Evolutionary conservation across 2,329 filamentous ascomycete species (phyloP).

Genomic region (Aspergillus sp.): DNA sequence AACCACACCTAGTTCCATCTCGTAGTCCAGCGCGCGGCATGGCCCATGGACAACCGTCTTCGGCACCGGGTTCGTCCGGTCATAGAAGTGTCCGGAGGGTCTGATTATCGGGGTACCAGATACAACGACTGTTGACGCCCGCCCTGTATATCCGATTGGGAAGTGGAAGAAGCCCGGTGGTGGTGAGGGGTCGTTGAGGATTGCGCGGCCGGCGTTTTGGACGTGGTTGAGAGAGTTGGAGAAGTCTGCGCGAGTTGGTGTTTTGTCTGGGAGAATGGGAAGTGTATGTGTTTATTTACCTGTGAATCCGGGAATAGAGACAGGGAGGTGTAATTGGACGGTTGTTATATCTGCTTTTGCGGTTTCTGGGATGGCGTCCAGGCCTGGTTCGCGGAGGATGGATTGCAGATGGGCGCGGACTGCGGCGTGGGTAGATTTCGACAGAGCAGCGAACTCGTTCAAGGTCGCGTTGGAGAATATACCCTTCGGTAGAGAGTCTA

Average conservation of each 20-base stretch:
- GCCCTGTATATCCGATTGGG: constrained; percentile 55
- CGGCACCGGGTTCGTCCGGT: constrained; percentile 15
- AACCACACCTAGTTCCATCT: constrained; percentile 48
- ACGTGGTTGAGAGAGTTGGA: constrained; percentile 37
- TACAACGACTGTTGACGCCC: constrained; percentile 54
- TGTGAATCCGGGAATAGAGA: constrained; percentile 57
- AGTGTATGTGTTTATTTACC: constrained; percentile 58
- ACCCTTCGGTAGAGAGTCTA: constrained; percentile 20
- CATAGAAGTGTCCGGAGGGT: constrained; percentile 43
- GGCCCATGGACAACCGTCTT: constrained; percentile 25
- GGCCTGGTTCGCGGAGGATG: constrained; percentile 4
- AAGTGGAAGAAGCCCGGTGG: constrained; percentile 48
- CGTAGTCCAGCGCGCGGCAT: constrained; percentile 37
- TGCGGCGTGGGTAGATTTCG: constrained; percentile 37
- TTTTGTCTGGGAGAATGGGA: constrained; percentile 42
- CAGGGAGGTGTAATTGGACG: constrained; percentile 55
- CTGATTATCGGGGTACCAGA: constrained; percentile 51
- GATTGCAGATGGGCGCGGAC: constrained; percentile 43
- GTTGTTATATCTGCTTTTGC: constrained; percentile 34
- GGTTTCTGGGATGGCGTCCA: constrained; percentile 14
- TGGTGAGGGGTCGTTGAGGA: constrained; percentile 24
- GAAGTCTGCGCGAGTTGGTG: constrained; percentile 36
- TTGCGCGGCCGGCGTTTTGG: constrained; percentile 25
- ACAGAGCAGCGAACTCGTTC: constrained; percentile 52
- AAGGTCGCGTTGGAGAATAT: constrained; percentile 41